Evolutionary conservation across 164 flowering plant species (phyloP), one percentile per base, ranked within the genome.

Genomic region (Tinospora cordifolia): DNA sequence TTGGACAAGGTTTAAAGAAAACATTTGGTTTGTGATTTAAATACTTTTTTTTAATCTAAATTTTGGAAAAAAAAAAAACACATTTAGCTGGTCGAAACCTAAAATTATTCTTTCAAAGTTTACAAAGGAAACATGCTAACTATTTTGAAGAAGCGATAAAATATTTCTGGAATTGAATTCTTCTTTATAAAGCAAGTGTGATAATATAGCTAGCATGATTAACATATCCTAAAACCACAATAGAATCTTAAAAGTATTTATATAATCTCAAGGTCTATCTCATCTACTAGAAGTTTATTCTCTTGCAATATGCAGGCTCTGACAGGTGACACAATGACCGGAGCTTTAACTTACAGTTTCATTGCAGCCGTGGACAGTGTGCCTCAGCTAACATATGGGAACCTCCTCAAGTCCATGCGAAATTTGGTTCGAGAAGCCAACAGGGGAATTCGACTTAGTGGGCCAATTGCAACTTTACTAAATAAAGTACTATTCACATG

Each of bases 331-430:
- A 49, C 73, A 0, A 65, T 76, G 75, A 85, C 83, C 0, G 90
- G 89, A 46, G 90, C 87, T 59, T 66, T 85, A 85, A 89, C 91
- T 1, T 86, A 75, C 41, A 76, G 86, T 72, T 87, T 89, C 81
- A 86, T 89, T 47, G 86, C 83, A 63, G 87, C 90, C 0, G 71
- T 81, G 65, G 66, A 83, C 63, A 78, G 75, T 24, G 80, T 77
- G 34, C 79, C 81, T 0, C 81, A 83, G 46, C 40, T 72, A 5
- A 84, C 87, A 4, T 89, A 89, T 57, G 91, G 94, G 8, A 62
- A 74, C 15, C 66, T 89, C 66, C 83, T 87, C 11, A 75, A 59
- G 51, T 62, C 83, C 60, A 87, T 89, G 90, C 78, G 85, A 40
- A 14, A 13, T 3, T 68, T 84, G 2, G 83, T 86, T 69, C 85